Conservation (phyloP, 2,329 filamentous ascomycete genomes). For the Penicillium frequentans region DNA sequence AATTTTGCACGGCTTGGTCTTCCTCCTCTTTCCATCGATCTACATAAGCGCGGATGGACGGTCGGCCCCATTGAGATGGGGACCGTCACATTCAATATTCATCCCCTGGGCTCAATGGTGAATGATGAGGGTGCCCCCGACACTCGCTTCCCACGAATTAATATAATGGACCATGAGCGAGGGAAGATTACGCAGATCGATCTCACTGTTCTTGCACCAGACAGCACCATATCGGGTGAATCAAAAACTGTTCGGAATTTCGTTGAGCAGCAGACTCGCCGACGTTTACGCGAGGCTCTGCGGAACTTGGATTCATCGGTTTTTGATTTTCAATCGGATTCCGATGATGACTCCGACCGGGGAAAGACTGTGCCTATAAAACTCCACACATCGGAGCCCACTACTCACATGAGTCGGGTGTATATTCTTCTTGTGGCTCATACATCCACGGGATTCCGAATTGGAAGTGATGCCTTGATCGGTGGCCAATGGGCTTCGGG, state of each 20-base stretch:
- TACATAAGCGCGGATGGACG: constrained; percentile 57
- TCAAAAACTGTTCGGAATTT: constrained; percentile 24
- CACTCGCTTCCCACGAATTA: constrained; percentile 31
- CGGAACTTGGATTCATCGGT: constrained; percentile 15
- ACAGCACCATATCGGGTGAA: constrained; percentile 12
- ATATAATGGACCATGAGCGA: constrained; percentile 29
- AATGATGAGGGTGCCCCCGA: neutral
- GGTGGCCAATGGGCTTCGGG: constrained; percentile 22
- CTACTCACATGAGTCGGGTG: constrained; percentile 45
- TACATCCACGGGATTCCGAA: constrained; percentile 46
- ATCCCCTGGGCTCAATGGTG: constrained; percentile 33
- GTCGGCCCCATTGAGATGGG: constrained; percentile 49
- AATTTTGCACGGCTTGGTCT: constrained; percentile 54
- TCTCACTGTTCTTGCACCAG: constrained; percentile 42
- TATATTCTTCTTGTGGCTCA: constrained; percentile 59
- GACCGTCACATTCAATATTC: constrained; percentile 50
- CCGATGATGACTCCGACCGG: neutral
- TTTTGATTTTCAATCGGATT: constrained; percentile 6
- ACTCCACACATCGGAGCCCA: constrained; percentile 42
- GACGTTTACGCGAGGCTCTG: constrained; percentile 17
- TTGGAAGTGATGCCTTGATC: constrained; percentile 55
- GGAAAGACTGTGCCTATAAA: constrained; percentile 19
- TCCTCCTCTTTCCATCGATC: constrained; percentile 42
- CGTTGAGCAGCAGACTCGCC: constrained; percentile 21
- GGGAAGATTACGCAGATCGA: constrained; percentile 37